These are phyloP conservation scores for Lepidium africanum DNA, from an alignment of 345 rosid species.

Conservation along the genomic window DNA sequence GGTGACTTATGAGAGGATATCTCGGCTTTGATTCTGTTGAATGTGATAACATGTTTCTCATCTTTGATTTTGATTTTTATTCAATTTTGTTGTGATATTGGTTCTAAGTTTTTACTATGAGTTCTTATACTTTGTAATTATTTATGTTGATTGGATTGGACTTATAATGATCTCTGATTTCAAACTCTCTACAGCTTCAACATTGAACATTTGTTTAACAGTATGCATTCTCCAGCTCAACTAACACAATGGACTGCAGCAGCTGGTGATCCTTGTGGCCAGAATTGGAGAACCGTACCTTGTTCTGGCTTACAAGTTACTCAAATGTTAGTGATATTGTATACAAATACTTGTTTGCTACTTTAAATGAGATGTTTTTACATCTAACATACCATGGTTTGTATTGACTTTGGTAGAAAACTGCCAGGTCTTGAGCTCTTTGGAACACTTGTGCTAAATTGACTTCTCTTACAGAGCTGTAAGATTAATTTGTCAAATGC, in stretches of 20 bases:
- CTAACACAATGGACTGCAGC: conserved; percentile 55
- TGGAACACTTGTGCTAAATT: conserved; percentile 49
- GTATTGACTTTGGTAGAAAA: conserved; percentile 37
- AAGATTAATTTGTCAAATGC: conserved; percentile 26
- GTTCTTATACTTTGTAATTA: too few species aligned
- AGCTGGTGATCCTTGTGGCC: conserved; percentile 78
- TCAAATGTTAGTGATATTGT: conserved; percentile 42
- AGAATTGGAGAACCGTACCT: conserved; percentile 74
- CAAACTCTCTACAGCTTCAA: conserved; percentile 50
- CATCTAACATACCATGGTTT: neutral
- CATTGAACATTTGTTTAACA: conserved; percentile 51
- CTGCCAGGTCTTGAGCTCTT: conserved; percentile 60
- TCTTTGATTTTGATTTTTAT: too few species aligned
- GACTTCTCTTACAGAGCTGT: conserved; percentile 56
- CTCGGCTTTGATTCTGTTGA: too few species aligned
- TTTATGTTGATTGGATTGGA: neutral
- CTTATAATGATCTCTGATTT: neutral
- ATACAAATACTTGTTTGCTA: neutral
- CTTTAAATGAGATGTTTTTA: neutral
- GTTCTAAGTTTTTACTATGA: too few species aligned
- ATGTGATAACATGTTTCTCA: too few species aligned
- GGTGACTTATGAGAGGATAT: conserved; percentile 50
- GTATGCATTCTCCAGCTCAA: conserved; percentile 50
- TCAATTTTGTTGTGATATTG: too few species aligned
- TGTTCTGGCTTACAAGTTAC: conserved; percentile 64